Percentiles rank a stretch among this genome's conserved stretches.
phyloP scores from a whole-genome alignment of 2,329 filamentous ascomycete genomes.

The Blastomyces parvus region DNA sequence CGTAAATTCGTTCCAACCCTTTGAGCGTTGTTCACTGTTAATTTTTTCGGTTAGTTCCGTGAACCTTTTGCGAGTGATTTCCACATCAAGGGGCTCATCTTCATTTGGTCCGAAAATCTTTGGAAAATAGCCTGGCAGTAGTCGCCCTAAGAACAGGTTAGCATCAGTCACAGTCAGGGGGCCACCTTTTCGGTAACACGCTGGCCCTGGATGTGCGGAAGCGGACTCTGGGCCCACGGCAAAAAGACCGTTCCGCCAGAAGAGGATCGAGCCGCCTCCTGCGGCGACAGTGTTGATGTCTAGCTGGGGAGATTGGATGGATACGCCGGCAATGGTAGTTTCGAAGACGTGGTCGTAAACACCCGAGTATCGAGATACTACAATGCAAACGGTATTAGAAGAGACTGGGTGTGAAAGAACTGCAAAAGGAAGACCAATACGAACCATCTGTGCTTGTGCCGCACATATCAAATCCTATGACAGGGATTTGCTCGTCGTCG shows the following conservation, averaged over 20 bases:
- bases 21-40: slow-evolving; percentile 52
- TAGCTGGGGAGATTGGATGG: slow-evolving; percentile 82
- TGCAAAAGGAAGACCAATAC: neutral
- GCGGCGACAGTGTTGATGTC: slow-evolving; percentile 95
- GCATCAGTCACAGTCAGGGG: slow-evolving; percentile 88
- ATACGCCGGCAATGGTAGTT: slow-evolving; percentile 87
- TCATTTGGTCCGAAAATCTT: slow-evolving; percentile 92
- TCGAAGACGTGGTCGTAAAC: slow-evolving; percentile 90
- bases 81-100: slow-evolving; percentile 66
- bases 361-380: slow-evolving; percentile 74
- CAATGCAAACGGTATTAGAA: neutral
- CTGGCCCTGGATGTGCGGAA: slow-evolving; percentile 80
- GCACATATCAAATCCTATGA: slow-evolving; percentile 95
- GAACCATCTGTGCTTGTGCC: slow-evolving; percentile 70
- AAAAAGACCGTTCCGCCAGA: slow-evolving; percentile 83
- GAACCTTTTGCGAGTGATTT: slow-evolving; percentile 66
- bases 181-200: slow-evolving; percentile 85
- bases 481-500: slow-evolving; percentile 65
- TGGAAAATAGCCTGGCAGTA: slow-evolving; percentile 88
- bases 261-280: slow-evolving; percentile 60
- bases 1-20: slow-evolving; percentile 52
- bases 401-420: neutral
- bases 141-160: slow-evolving; percentile 74
- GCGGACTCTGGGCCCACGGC: slow-evolving; percentile 89
- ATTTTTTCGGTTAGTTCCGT: slow-evolving; percentile 67